Evolutionary conservation across 2,329 filamentous ascomycete species (phyloP), one percentile per base, ranked within the genome.

Genomic region (Talaromyces verruculosus): DNA sequence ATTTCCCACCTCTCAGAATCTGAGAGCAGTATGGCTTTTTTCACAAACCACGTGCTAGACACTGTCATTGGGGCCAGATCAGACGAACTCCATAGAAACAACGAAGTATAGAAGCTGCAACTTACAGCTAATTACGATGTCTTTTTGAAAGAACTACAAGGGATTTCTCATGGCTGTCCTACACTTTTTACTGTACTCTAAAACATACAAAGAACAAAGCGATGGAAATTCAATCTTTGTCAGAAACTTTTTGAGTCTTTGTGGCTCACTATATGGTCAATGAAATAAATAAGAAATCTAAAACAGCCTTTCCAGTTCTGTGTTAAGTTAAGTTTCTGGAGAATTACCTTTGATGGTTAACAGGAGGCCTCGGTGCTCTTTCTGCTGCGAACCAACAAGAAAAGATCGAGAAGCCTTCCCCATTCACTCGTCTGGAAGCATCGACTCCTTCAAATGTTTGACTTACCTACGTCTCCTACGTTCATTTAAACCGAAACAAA

Each of bases 191-290:
- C 4, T 13, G 43, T 25, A 5, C 19, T 13, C 19, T 25, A 13
- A 22, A 17, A 25, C 43, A 8, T 2, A 22, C 4, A 17, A 30
- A 51, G 47, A 51, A 13, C 25, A 13, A 28, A 28, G 30, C 22
- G 30, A 30, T 17, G 22, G 19, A 51, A 2, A 51, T 30, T 28
- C 15, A 17, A 15, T 5, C 22, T 15, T 28, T 28, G 25, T 51
- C 47, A 28, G 1, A 30, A 30, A 17, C 25, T 39, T 55, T 22
- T n/a, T n/a, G 10, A 13, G 53, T 2, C 53, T 37, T 37, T 22
- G 17, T 57, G 53, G 53, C 22, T 57, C 53, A 57, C 8, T 22
- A 35, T 57, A 17, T 22, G 53, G 53, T 37, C 53, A 57, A 57
- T 57, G 53, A 25, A 57, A 37, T 37, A 57, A 57, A 37, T 57